Percentiles rank a stretch among this genome's conserved stretches.
Conservation (phyloP, 345 rosid species). For the Alliaria petiolata region DNA sequence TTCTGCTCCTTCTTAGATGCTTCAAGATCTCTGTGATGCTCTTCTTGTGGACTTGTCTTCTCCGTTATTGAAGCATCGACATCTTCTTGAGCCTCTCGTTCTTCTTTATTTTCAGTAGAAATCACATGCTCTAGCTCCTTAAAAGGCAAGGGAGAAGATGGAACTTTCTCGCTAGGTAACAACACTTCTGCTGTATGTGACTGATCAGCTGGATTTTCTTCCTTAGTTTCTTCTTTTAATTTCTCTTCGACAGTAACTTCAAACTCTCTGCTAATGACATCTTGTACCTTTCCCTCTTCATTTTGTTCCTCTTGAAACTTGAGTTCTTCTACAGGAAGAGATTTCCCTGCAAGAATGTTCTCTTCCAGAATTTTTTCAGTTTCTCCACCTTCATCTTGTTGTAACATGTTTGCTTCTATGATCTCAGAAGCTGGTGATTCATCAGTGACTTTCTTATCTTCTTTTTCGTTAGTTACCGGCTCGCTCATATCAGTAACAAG, state of each 20-base stretch:
- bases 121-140: constrained; percentile 16
- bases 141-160: constrained; percentile 17
- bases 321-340: neutral
- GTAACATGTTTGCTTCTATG: constrained; percentile 5
- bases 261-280: neutral
- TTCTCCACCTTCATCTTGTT: neutral
- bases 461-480: neutral
- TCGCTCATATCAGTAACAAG: neutral
- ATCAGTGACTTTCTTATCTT: neutral
- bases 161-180: constrained; percentile 27
- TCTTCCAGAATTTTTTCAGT: neutral
- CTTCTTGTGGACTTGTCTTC: constrained; percentile 9
- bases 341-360: neutral
- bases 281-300: constrained; percentile 13
- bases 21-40: neutral
- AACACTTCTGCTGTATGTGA: constrained; percentile 18
- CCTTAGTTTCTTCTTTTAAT: constrained; percentile 9
- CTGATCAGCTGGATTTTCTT: constrained; percentile 16
- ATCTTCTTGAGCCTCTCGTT: neutral
- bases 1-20: neutral
- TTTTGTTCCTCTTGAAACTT: constrained; percentile 7
- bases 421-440: neutral
- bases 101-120: constrained; percentile 21
- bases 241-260: neutral
- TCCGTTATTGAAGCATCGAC: neutral